Evolutionary conservation across 129 eudicot species (phyloP), one percentile per base, ranked within the genome.

Genomic region (Pulicaria dysenterica): DNA sequence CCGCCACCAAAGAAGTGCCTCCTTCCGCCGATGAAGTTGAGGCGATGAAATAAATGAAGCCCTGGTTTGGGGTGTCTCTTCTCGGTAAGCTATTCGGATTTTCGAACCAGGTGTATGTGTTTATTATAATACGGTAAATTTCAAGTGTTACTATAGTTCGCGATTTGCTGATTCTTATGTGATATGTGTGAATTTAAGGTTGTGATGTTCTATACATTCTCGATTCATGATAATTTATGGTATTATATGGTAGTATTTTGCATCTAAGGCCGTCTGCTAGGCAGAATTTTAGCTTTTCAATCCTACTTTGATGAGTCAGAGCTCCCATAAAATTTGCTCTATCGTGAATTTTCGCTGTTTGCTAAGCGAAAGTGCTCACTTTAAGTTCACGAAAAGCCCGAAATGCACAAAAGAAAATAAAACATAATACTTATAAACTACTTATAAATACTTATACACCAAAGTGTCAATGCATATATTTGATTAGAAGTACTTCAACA

Each of bases 11-110:
- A 10, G 72, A 55, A 0, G 81, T 77, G 39, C 76, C 76, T 14
- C 81, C 81, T 9, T 0, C 81, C 15, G 81, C 81, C 7, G 81
- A 70, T 42, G 81, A 77, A 61, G 81, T 77, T 70, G 76, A 77
- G 5, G 81, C 81, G 10, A 70, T 77, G 81, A 77, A 69, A n/a
- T 49, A 60, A 49, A 14, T 48, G 69, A 60, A 58, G 76, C 41
- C 19, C 17, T 53, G 45, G 34, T 48, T 50, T 47, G 17, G 62
- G n/a, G 46, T 34, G 41, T 55, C 13, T 53, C 34, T 53, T 45
- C 40, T 64, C 5, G 45, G 44, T 49, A 56, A 12, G 55, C 31
- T 54, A 14, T 75, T 46, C 37, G 80, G 24, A 40, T 64, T 44
- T 46, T 43, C 7, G 0, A 13, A 56, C 13, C n/a, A 71, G 43